Base-by-base conservation (phyloP, 2,329 filamentous ascomycete species). In the Cladosporium sp. region DNA sequence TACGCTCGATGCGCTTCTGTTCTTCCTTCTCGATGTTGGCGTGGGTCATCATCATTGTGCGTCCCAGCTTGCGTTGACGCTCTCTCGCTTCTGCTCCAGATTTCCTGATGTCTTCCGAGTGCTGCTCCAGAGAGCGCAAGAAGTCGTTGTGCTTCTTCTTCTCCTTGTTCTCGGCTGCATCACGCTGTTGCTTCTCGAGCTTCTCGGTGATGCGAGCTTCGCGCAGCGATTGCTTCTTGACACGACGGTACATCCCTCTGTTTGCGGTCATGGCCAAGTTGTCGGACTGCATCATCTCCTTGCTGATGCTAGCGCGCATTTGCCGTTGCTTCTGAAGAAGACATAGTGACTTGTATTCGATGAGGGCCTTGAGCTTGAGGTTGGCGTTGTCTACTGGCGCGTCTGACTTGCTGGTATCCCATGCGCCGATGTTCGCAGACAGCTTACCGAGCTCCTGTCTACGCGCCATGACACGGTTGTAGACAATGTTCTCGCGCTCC, bases 11-110 rank as follows among this genome's bases (percentile, higher is more conserved):
- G 69, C 95, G 92, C 83, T 97, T 98, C 85, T 98, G 94, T 81
- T 99, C 95, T 84, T 99, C 95, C 82, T 97, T 97, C 79, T 99
- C 95, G 77, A 99, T 98, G 78, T 94, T 92, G 80, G 93, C 91
- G 79, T 99, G 95, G 68, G 97, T 93, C 66, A 86, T 81, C 70
- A 91, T 86, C 92, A 98, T 97, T 79, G 93, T 86, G 66, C 92
- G 91, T 71, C 93, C 92, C 62, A 98, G 86, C 81, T 96, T 97
- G 78, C 92, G 88, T 70, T 90, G 86, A 75, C 95, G 93, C 75
- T 83, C 86, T 71, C 87, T 88, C 76, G 93, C 90, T 70, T 85
- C 83, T 57, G 83, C 78, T 34, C 89, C 90, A 59, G 87, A 85
- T 67, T 88, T 88, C 67, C 87, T 85, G 54, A 98, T 88, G 72